Percentiles rank a stretch among this genome's conserved stretches.
phyloP scores from a whole-genome alignment of 164 flowering plant genomes.

The Cinnamomum chago region DNA sequence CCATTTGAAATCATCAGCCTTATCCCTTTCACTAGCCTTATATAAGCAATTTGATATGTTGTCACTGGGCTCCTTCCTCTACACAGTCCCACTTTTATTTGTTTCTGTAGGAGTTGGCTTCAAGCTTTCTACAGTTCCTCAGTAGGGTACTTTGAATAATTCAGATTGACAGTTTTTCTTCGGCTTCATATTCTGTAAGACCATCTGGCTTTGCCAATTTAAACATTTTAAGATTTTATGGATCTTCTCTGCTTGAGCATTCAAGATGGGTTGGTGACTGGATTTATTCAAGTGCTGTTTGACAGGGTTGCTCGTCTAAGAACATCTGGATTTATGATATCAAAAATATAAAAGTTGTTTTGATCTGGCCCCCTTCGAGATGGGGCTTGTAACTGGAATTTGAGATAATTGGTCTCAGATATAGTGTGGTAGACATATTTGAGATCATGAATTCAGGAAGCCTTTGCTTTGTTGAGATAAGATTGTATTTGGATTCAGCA shows the following conservation, averaged over 20 bases:
- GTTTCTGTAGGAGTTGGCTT: slow-evolving; percentile 3
- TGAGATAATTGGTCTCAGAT: not conserved
- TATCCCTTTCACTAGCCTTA: not conserved
- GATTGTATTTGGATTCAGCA: not conserved
- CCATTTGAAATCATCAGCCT: not conserved
- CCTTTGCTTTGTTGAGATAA: not conserved
- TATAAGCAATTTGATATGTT: not conserved
- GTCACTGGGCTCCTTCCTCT: not conserved
- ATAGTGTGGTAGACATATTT: not conserved
- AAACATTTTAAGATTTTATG: too few relatives aligned
- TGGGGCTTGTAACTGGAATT: not conserved
- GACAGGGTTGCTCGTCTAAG: not conserved
- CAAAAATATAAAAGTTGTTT: too few relatives aligned
- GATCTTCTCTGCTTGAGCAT: not conserved
- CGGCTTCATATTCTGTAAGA: not conserved
- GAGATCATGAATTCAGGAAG: not conserved
- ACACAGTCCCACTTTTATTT: not conserved
- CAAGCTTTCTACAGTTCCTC: not conserved
- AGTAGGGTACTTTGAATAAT: not conserved
- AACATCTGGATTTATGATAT: too few relatives aligned
- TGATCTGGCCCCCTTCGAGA: not conserved
- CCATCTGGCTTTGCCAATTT: not conserved
- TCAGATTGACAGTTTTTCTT: not conserved
- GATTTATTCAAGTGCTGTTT: not conserved
- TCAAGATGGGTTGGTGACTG: not conserved